Evolutionary conservation across 75 land plant species (phyloP), one percentile per base, ranked within the genome.

Genomic region (Pinus tabuliformis): DNA sequence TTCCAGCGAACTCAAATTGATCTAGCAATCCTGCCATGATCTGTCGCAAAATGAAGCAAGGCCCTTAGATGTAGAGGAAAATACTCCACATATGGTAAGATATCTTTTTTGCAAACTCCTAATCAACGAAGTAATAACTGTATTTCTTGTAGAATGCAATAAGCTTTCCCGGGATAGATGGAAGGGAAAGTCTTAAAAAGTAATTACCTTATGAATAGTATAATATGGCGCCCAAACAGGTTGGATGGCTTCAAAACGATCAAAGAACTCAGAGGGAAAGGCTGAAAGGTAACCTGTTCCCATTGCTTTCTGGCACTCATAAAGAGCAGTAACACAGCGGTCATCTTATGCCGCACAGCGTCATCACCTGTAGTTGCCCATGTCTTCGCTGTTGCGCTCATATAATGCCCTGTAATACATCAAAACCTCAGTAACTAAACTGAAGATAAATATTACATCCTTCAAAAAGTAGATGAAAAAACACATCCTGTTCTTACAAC

Each of bases 221-320:
- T 93, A 93, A 73, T 93, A 93, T 36, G 96, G 98, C 11, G 98
- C 98, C 98, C 97, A 95, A 26, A 95, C 98, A 75, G 84, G 80
- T 61, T 88, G 20, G 42, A 95, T 66, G 30, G 87, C 87, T 80
- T 95, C 98, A 79, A 93, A 88, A 1, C 94, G 92, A 78, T 95
- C 96, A 76, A 95, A 95, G 11, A 86, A 75, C 62, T 89, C 91
- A n/a, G 90, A 73, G n/a, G 97, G 98, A 63, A 95, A 95, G 62
- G 97, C 98, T 39, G 98, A 95, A 30, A 95, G 87, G 79, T 95
- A 95, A 33, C 98, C 98, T 7, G 94, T 88, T 12, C 91, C 97
- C 62, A 93, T 84, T 71, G 83, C 77, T 17, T 79, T 45, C 78
- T 95, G 98, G 76, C 98, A 95, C 20, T 77, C 86, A 42, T 79